Percentiles rank a stretch among this genome's conserved stretches.
phyloP scores from a whole-genome alignment of 2,329 filamentous ascomycete genomes.

The Trichophyton benhamiae region DNA sequence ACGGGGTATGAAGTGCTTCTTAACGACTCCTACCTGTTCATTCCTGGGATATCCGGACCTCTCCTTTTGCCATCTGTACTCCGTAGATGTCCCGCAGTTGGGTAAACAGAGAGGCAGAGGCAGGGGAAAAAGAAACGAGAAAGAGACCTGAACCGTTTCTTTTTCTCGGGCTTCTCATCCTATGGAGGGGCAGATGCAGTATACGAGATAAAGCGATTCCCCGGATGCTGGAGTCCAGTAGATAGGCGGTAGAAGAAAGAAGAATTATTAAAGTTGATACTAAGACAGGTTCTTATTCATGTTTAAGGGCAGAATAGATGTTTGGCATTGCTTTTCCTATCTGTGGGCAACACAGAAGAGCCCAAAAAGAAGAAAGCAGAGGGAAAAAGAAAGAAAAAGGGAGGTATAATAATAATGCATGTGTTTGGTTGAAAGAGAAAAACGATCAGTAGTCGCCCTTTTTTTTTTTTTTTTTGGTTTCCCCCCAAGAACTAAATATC shows the following conservation, averaged over 20 bases:
- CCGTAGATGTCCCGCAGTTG: neutral
- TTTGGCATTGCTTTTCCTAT: neutral
- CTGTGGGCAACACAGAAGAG: neutral
- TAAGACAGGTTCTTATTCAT: neutral
- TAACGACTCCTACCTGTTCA: neutral
- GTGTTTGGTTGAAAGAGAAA: neutral
- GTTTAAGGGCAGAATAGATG: neutral
- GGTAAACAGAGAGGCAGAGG: neutral
- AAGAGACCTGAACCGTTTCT: neutral
- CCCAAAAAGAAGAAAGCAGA: neutral
- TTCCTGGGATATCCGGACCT: neutral
- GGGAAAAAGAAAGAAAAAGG: neutral
- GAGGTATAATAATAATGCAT: neutral
- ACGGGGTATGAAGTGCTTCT: neutral
- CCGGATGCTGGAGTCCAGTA: neutral
- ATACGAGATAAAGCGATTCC: neutral
- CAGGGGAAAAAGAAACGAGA: neutral
- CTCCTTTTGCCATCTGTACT: neutral
- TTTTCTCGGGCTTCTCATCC: neutral
- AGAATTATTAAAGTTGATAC: slow-evolving; percentile 4
- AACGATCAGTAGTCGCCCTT: neutral
- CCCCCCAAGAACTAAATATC: neutral
- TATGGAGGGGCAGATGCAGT: neutral
- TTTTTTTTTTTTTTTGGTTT: neutral
- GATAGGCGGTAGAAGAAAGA: neutral